Base-by-base conservation (phyloP, 1,284 basidiomycete species). In the Ceratobasidium sp. region DNA sequence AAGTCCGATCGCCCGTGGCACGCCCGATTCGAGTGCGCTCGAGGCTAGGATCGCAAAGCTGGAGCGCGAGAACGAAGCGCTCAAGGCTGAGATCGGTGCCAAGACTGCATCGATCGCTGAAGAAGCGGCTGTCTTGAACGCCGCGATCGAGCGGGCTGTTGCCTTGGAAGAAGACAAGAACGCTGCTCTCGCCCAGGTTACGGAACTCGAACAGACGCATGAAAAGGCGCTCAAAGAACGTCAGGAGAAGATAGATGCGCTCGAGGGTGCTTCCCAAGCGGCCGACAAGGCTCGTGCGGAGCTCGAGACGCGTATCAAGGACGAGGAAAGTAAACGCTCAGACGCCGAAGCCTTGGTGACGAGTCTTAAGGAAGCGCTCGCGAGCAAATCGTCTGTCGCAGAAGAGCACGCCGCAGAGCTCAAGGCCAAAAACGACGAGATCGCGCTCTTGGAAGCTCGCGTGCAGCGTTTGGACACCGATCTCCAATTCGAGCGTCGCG, bases 401-500 rank as follows among this genome's bases (percentile, higher is more conserved):
- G 87, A 86, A 69, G 87, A 91, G 81, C 89, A 86, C 71, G 86
- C 88, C 61, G 86, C 87, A 0, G 83, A 86, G 26, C 82, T 92
- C 20, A 85, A 86, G 48, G 85, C 89, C 12, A 92, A 92, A 82
- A 87, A 90, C 67, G 85, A 87, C 3, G 89, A 90, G 81, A 89
- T 93, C 64, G 83, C 83, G n/a, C 82, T 88, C 26, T 83, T 93
- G 66, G 87, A 89, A 79, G 82, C 82, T 3, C 87, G 89, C 17
- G 84, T 92, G 1, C 86, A 88, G 81, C 87, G 87, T 75, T 83
- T 86, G 28, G 86, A 86, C 15, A 77, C 81, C 2, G 90, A 92
- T 76, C 84, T 92, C 1, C 91, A 92, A 64, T 86, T 88, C 20
- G 92, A 94, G 81, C 88, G 91, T 67, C 87, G 85, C 76, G 93